Percentiles rank a stretch among this genome's conserved stretches.
Conservation (phyloP, 2,329 filamentous ascomycete species). For the Pochonia chlamydosporia region DNA sequence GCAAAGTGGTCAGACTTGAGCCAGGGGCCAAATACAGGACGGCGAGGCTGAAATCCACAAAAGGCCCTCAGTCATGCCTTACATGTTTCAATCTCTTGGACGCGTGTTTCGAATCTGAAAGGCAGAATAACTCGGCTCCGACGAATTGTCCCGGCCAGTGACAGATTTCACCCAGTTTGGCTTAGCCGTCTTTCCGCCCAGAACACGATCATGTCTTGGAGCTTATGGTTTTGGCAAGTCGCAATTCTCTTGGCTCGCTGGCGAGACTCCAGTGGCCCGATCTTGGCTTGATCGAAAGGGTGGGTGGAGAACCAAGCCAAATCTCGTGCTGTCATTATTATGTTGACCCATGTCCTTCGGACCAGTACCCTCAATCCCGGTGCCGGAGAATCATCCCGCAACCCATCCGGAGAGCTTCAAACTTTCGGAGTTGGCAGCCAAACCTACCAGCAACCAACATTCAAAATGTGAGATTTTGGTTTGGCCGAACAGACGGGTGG, state of each 20-base stretch:
- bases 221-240: background rate
- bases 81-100: background rate
- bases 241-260: background rate
- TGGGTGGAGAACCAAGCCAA: background rate
- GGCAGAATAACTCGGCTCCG: background rate
- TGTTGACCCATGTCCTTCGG: no score
- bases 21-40: background rate
- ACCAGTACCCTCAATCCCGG: background rate
- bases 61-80: background rate
- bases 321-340: no score
- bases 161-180: no score
- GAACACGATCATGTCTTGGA: background rate
- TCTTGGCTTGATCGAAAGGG: background rate
- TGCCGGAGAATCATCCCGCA: background rate
- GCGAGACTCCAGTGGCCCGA: background rate
- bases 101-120: background rate
- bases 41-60: background rate
- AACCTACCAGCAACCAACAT: background rate
- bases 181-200: background rate
- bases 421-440: background rate
- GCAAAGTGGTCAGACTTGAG: slow-evolving; percentile 4
- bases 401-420: background rate
- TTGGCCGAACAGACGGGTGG: background rate
- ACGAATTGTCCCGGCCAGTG: background rate
- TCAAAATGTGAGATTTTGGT: background rate